A percentile compares a stretch with the other conserved stretches of the same genome.
phyloP scores from a whole-genome alignment of 352 stramenopile species.

The Globisporangium viniferum region DNA sequence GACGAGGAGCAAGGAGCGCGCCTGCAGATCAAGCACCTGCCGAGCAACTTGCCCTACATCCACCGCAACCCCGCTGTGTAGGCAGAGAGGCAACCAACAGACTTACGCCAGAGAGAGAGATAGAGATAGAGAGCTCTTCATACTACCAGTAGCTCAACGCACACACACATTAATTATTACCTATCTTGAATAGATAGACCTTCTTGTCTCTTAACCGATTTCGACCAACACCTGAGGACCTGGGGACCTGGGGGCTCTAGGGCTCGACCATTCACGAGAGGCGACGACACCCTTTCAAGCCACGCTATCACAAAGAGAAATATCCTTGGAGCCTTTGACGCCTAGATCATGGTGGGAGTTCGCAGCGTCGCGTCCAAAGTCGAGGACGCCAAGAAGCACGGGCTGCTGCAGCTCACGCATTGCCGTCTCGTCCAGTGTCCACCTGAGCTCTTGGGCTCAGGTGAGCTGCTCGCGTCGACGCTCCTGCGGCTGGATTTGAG shows the following conservation, averaged over 20 bases:
- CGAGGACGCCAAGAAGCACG: constrained; percentile 55
- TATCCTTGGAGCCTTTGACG: too few relatives aligned
- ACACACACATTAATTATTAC: background rate
- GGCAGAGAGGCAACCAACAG: background rate
- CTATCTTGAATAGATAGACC: background rate
- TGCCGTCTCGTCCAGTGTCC: constrained; percentile 41
- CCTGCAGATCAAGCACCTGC: constrained; percentile 85
- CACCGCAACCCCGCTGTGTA: constrained; percentile 93
- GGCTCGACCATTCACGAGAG: background rate
- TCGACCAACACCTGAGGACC: background rate
- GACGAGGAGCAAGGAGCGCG: constrained; percentile 86
- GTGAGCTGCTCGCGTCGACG: constrained; percentile 23
- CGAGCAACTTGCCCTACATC: constrained; percentile 93
- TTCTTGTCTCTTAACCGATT: background rate
- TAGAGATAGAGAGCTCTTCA: background rate
- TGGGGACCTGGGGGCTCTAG: background rate
- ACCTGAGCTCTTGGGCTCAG: constrained; percentile 28
- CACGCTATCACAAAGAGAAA: too few relatives aligned
- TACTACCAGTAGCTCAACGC: background rate
- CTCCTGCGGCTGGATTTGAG: constrained; percentile 79
- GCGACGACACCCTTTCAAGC: background rate
- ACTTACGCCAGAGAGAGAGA: background rate
- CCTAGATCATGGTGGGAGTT: background rate
- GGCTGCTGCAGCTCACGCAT: constrained; percentile 55
- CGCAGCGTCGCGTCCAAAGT: constrained; percentile 42